Evolutionary conservation across 169 alveolate genomes (phyloP), one percentile per base, ranked within the genome.

Genomic region (Miamiensis avidus): DNA sequence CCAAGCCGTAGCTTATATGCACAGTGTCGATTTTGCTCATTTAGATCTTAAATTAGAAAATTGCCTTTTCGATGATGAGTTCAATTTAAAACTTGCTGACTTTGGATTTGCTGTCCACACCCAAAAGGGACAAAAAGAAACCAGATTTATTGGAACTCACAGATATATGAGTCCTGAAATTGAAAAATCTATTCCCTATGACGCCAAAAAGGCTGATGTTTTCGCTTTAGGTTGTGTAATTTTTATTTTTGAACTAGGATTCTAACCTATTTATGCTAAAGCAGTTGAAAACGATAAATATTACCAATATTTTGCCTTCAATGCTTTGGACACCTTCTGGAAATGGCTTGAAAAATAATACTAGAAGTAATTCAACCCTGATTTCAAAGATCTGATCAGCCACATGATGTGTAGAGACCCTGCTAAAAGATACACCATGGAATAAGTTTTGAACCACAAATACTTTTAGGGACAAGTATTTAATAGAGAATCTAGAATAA

Each of bases 91-190:
- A 72, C 49, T 79, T n/a, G 84, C 84, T 20, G 84, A 79, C 30
- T 79, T 79, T 33, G 84, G 84, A n/a, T 79, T 79, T 65, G 74
- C 84, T 16, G 0, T 49, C n/a, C 34, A 79, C 31, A 27, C 20
- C 1, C 30, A 31, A n/a, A 29, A 49, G 64, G 76, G 49, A 0
- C n/a, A 49, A 29, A 79, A 79, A 27, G 30, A 34, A 30, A 31
- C 28, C 28, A 79, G 49, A 79, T 34, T 49, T 79, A 49, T 82
- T 29, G 87, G 78, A 0, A 82, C 78, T 29, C 34, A 72, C 49
- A 74, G 87, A 25, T 83, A 87, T 65, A 81, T 79, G 84, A 88
- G 88, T 15, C 91, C 91, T 34, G 91, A 87, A 76, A 31, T 87
- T 28, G 69, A 83, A 33, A 31, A 33, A 65, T 29, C 29, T 29